Conservation (phyloP, 352 stramenopile genomes). For the Blastocystis sp. region DNA sequence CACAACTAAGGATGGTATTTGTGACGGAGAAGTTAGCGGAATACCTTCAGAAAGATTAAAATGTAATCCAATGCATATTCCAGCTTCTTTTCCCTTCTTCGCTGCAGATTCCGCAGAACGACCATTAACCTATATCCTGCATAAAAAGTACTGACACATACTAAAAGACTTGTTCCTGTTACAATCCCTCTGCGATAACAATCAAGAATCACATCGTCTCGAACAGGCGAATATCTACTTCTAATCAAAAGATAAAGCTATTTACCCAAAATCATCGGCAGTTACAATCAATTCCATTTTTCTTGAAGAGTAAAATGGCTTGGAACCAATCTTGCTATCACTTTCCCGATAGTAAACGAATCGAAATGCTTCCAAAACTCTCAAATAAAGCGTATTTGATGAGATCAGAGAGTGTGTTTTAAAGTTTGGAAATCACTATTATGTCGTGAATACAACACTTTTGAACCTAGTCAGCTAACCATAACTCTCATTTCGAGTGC, state of each 20-base stretch:
- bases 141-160: not conserved
- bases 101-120: not conserved
- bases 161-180: slow-evolving; percentile 37
- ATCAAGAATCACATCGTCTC: slow-evolving; percentile 48
- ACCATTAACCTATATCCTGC: slow-evolving; percentile 46
- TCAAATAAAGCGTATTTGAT: too few species aligned
- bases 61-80: slow-evolving; percentile 43
- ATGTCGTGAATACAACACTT: too few species aligned
- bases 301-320: not conserved
- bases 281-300: slow-evolving; percentile 59
- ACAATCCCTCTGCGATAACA: slow-evolving; percentile 50
- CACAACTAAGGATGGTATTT: slow-evolving; percentile 6
- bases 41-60: slow-evolving; percentile 57
- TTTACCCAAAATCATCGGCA: slow-evolving; percentile 34
- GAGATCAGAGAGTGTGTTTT: too few species aligned
- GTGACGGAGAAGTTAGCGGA: not conserved
- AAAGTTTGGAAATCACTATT: too few species aligned
- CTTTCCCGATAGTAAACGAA: too few species aligned
- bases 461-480: too few species aligned
- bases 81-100: slow-evolving; percentile 31
- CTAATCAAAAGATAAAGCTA: not conserved
- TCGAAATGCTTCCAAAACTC: too few species aligned
- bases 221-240: slow-evolving; percentile 46
- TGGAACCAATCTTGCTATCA: not conserved
- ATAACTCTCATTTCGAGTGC: too few species aligned